A percentile compares a stretch with the other conserved stretches of the same genome.
Conservation (phyloP, 371 early-diverging fungal genomes). For the Circinella minor region DNA sequence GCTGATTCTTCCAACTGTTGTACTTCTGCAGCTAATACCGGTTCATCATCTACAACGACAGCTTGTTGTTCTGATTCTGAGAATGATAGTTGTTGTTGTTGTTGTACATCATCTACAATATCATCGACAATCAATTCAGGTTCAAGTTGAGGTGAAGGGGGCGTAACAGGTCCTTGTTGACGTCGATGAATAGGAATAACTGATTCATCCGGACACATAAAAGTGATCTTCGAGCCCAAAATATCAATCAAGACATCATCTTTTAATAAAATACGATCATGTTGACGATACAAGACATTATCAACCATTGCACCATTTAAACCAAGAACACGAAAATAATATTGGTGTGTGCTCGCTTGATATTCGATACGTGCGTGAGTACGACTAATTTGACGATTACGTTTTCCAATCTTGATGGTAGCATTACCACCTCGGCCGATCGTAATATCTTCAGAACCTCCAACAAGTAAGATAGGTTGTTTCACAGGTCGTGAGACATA, state of each 20-base stretch:
- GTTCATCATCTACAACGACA: not conserved
- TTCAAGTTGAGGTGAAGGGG: not conserved
- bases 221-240: constrained; percentile 29
- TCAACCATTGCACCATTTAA: constrained; percentile 57
- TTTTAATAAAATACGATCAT: constrained; percentile 32
- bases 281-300: constrained; percentile 36
- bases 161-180: not conserved
- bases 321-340: constrained; percentile 59
- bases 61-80: not conserved
- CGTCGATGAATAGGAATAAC: constrained; percentile 1
- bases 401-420: constrained; percentile 60
- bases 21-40: too few relatives aligned
- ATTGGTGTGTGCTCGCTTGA: constrained; percentile 27
- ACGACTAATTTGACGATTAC: constrained; percentile 65
- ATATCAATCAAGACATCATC: constrained; percentile 46
- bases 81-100: not conserved
- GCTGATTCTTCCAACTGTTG: not conserved
- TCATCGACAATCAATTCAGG: not conserved
- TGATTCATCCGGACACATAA: constrained; percentile 17
- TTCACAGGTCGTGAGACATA: constrained; percentile 9
- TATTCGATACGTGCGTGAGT: constrained; percentile 60
- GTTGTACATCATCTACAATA: not conserved
- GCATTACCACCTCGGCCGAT: constrained; percentile 62
- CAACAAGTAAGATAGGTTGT: constrained; percentile 28
- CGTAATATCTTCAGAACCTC: constrained; percentile 52